phyloP scores from a whole-genome alignment of 179 eudicot genomes.

The Drosera spatulata region DNA sequence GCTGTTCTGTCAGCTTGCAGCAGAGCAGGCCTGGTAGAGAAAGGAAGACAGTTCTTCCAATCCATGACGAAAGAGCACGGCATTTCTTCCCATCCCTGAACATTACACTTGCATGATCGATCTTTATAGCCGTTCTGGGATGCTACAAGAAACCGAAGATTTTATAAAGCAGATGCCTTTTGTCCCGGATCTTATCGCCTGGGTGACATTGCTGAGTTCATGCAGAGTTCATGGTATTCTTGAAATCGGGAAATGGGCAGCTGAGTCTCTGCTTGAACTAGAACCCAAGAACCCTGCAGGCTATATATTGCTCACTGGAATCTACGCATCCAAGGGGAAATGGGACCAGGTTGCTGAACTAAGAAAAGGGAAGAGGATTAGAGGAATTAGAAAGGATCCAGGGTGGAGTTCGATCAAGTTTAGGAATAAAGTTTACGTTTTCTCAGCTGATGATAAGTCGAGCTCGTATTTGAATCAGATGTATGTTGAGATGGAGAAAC shows the following conservation, averaged over 20 bases:
- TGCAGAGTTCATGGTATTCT: conserved; percentile 60
- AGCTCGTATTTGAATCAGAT: conserved; percentile 63
- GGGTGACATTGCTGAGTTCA: conserved; percentile 88
- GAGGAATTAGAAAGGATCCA: conserved; percentile 60
- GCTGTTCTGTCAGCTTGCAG: conserved; percentile 94
- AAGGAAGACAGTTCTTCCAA: conserved; percentile 60
- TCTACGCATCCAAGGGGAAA: conserved; percentile 66
- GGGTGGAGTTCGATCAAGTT: conserved; percentile 90
- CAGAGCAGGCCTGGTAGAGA: conserved; percentile 85
- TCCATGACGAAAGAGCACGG: conserved; percentile 59
- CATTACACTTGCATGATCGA: conserved; percentile 97
- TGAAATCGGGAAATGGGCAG: conserved; percentile 94
- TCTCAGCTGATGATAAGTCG: conserved; percentile 85
- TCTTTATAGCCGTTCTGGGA: conserved; percentile 77
- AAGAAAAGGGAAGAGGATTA: conserved; percentile 64
- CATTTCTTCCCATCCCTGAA: conserved; percentile 56
- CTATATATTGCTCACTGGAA: conserved; percentile 73
- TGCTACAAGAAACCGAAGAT: conserved; percentile 59
- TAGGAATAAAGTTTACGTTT: conserved; percentile 61
- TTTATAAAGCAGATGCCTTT: conserved; percentile 73
- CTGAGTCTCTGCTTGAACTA: conserved; percentile 53
- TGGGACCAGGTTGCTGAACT: conserved; percentile 78
- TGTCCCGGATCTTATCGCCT: conserved; percentile 38
- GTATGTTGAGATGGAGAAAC: conserved; percentile 42
- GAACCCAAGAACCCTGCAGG: conserved; percentile 89